These are phyloP conservation scores for Hymenoscyphus linearis DNA, from an alignment of 2,329 filamentous ascomycete species.

Conservation along the genomic window DNA sequence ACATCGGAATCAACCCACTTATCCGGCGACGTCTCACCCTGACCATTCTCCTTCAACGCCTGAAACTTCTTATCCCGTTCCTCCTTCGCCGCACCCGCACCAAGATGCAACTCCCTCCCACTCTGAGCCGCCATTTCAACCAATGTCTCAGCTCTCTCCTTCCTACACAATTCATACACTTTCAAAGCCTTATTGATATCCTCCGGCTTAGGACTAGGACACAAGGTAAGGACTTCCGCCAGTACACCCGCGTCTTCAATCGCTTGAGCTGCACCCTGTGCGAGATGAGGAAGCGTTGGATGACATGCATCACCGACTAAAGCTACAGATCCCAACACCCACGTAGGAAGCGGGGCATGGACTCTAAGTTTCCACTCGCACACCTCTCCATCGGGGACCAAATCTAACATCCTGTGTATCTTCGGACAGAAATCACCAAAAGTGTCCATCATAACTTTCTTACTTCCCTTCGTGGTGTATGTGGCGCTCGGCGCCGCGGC, in stretches of 20 bases:
- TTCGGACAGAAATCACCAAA: slow-evolving; percentile 57
- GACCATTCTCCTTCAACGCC: slow-evolving; percentile 36
- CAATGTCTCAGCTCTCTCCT: slow-evolving; percentile 47
- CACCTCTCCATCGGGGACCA: slow-evolving; percentile 57
- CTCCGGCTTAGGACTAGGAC: slow-evolving; percentile 34
- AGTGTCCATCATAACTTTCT: slow-evolving; percentile 55
- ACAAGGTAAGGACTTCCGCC: slow-evolving; percentile 44
- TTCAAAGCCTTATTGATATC: slow-evolving; percentile 45
- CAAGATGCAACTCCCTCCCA: slow-evolving; percentile 51
- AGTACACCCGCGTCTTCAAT: slow-evolving; percentile 62
- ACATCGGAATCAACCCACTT: slow-evolving; percentile 69
- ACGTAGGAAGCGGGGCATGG: slow-evolving; percentile 51
- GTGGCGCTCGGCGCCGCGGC: slow-evolving; percentile 51
- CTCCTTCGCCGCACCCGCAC: slow-evolving; percentile 52
- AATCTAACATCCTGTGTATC: slow-evolving; percentile 52
- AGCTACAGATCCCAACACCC: slow-evolving; percentile 51
- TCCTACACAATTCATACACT: slow-evolving; percentile 52
- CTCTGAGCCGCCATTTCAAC: slow-evolving; percentile 48
- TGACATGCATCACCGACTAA: slow-evolving; percentile 63
- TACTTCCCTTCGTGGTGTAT: slow-evolving; percentile 59
- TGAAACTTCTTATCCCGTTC: slow-evolving; percentile 54
- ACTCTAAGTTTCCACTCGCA: slow-evolving; percentile 61
- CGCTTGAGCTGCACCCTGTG: slow-evolving; percentile 63
- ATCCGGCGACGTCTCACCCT: slow-evolving; percentile 48
- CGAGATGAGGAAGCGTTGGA: slow-evolving; percentile 61